These are phyloP conservation scores for Pontederia crassipes DNA, from an alignment of 176 grass and related monocot genomes.

Conservation along the genomic window DNA sequence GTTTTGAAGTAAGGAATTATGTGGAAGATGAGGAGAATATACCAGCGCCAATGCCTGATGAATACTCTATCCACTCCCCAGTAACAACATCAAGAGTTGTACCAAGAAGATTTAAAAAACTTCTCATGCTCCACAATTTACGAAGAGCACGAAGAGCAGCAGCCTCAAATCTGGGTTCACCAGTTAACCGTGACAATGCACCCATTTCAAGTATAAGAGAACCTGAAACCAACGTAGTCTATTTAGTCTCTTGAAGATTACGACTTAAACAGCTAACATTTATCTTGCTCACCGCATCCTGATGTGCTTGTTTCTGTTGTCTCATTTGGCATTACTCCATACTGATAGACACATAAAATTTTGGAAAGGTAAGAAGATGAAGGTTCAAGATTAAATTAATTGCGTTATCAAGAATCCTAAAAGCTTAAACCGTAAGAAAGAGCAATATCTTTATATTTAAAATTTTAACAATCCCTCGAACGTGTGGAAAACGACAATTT, in stretches of 20 bases:
- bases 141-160: slow-evolving; percentile 80
- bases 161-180: slow-evolving; percentile 85
- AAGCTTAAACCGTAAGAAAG: not conserved
- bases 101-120: slow-evolving; percentile 88
- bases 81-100: slow-evolving; percentile 85
- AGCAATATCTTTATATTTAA: not conserved
- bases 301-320: slow-evolving; percentile 99
- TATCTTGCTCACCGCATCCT: slow-evolving; percentile 63
- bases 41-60: slow-evolving; percentile 95
- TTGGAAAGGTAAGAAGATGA: not conserved
- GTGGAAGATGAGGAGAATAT: slow-evolving; percentile 27
- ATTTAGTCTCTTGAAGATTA: slow-evolving; percentile 20
- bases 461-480: too few relatives aligned
- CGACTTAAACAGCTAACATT: slow-evolving; percentile 12
- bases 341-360: slow-evolving; percentile 36
- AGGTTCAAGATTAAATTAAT: not conserved
- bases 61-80: slow-evolving; percentile 93
- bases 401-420: not conserved
- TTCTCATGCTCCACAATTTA: slow-evolving; percentile 98
- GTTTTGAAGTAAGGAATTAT: not conserved
- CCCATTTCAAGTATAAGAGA: slow-evolving; percentile 99
- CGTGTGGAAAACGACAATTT: too few relatives aligned
- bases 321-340: slow-evolving; percentile 89
- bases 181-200: slow-evolving; percentile 66
- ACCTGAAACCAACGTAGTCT: slow-evolving; percentile 28